A percentile compares a stretch with the other conserved stretches of the same genome.
Conservation (phyloP, 495 filamentous ascomycete genomes). For the Neurospora sp. region DNA sequence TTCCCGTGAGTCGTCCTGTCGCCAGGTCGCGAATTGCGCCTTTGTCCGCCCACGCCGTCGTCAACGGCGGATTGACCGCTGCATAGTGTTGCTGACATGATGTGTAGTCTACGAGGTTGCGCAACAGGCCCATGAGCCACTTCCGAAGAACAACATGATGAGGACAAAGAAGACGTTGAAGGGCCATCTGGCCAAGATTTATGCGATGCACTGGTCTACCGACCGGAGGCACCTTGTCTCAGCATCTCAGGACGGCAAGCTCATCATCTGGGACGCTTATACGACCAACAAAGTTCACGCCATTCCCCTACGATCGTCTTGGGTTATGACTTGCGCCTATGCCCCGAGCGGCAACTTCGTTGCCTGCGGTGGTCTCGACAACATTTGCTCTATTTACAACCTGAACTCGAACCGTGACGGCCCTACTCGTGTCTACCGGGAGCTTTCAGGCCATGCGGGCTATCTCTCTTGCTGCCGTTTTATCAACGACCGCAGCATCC, state of each 20-base stretch:
- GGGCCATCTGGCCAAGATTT: constrained; percentile 97
- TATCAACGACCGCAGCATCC: constrained; percentile 95
- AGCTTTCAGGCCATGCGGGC: constrained; percentile 92
- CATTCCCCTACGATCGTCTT: constrained; percentile 95
- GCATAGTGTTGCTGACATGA: constrained; percentile 5
- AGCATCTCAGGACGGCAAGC: constrained; percentile 96
- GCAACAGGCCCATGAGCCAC: constrained; percentile 72
- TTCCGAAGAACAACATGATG: constrained; percentile 86
- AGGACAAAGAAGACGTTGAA: constrained; percentile 90
- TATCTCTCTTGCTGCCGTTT: constrained; percentile 98
- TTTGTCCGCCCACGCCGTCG: neutral
- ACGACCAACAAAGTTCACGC: constrained; percentile 99
- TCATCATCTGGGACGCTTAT: constrained; percentile 99
- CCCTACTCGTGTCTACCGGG: constrained; percentile 89
- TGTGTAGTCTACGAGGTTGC: constrained; percentile 80
- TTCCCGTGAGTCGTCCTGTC: constrained; percentile 62
- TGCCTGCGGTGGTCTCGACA: constrained; percentile 95
- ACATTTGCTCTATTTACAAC: constrained; percentile 99
- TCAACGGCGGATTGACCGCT: neutral
- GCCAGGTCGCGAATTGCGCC: neutral
- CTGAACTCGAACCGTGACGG: constrained; percentile 87
- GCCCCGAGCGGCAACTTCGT: constrained; percentile 97
- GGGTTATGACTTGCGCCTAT: constrained; percentile 99
- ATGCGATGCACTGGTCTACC: constrained; percentile 99
- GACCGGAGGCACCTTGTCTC: constrained; percentile 96